These are phyloP conservation scores for Creolimax fragrantissima DNA, from an alignment of 78 protist species.

Conservation along the genomic window DNA sequence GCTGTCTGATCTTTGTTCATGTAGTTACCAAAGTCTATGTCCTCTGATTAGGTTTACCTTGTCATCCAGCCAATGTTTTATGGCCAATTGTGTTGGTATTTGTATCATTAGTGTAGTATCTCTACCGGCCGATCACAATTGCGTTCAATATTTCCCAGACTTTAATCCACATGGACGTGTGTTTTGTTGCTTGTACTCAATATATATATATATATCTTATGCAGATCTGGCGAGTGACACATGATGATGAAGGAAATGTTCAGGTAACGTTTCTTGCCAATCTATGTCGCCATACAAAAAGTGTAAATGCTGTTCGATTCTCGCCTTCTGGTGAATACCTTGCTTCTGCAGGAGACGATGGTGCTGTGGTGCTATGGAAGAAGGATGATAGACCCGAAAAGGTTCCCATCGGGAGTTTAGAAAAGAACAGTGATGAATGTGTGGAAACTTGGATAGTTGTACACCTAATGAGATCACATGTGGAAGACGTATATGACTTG, in stretches of 20 bases:
- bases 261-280: slow-evolving; percentile 14
- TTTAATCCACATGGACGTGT: too few species aligned
- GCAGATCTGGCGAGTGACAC: background rate
- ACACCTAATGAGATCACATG: slow-evolving; percentile 16
- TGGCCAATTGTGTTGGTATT: too few species aligned
- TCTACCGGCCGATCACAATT: too few species aligned
- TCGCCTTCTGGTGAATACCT: slow-evolving; percentile 17
- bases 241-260: background rate
- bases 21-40: too few species aligned
- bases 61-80: too few species aligned
- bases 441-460: background rate
- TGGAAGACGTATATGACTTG: slow-evolving; percentile 37
- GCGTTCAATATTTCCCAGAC: too few species aligned
- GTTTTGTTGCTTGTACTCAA: too few species aligned
- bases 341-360: slow-evolving; percentile 38
- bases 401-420: background rate
- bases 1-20: too few species aligned
- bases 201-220: too few species aligned
- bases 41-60: too few species aligned
- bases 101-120: too few species aligned
- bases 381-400: background rate
- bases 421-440: background rate
- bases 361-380: slow-evolving; percentile 26
- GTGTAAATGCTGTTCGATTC: slow-evolving; percentile 48
- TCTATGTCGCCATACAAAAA: background rate